A percentile compares a stretch with the other conserved stretches of the same genome.
phyloP scores from a whole-genome alignment of 1,284 basidiomycete species.

The Thecaphora thlaspeos region DNA sequence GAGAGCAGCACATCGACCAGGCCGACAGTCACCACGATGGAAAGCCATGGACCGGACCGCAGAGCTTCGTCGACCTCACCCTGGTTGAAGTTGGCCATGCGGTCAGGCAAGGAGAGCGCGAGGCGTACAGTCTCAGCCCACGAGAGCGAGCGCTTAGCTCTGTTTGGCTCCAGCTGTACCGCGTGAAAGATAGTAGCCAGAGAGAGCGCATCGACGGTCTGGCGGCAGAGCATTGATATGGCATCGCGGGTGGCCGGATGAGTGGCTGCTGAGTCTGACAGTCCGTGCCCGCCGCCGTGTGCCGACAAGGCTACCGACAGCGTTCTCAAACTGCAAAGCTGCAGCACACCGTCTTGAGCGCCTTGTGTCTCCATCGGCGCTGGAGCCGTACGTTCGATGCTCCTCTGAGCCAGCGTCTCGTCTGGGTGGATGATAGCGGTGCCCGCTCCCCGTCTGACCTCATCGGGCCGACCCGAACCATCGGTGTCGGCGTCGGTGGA shows the following conservation, averaged over 20 bases:
- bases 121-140: conserved; percentile 21
- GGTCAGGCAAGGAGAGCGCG: conserved; percentile 10
- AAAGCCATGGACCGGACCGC: conserved; percentile 1
- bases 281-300: not conserved
- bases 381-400: too few species aligned
- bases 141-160: conserved; percentile 8
- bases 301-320: conserved; percentile 9
- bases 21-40: conserved; percentile 9
- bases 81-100: conserved; percentile 17
- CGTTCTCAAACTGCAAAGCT: conserved; percentile 12
- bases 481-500: not conserved
- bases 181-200: conserved; percentile 1
- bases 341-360: too few species aligned
- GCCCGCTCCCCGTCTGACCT: too few species aligned
- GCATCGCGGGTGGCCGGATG: conserved; percentile 3
- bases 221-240: conserved; percentile 4
- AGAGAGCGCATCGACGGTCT: conserved; percentile 1
- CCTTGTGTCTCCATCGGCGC: too few species aligned
- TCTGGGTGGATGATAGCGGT: too few species aligned
- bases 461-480: too few species aligned
- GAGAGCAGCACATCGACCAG: conserved; percentile 1
- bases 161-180: conserved; percentile 2
- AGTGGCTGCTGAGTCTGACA: not conserved
- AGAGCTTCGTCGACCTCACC: conserved; percentile 3
- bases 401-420: too few species aligned